Evolutionary conservation across 768 basidiomycete genomes (phyloP).

Genomic region (Phanerodontia chrysosporium): DNA sequence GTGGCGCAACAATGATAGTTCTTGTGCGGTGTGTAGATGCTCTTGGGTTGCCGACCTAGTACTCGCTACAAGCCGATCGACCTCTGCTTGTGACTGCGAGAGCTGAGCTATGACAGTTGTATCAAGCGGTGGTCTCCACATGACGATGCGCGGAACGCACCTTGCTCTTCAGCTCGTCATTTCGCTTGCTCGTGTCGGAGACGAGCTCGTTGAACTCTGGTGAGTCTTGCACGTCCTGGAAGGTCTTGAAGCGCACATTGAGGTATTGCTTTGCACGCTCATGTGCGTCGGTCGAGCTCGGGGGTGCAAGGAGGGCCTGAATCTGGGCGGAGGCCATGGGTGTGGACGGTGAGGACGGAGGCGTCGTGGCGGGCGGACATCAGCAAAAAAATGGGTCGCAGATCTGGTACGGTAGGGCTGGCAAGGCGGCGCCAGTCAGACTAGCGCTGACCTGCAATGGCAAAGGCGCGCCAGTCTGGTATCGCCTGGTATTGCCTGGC

Average conservation of each 20-base stretch:
- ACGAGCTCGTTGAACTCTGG: constrained; percentile 51
- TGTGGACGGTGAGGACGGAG: background rate
- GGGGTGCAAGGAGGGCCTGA: constrained; percentile 44
- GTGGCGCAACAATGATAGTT: constrained; percentile 73
- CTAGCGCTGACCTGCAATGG: too few relatives aligned
- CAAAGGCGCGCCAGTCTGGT: too few relatives aligned
- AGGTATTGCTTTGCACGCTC: constrained; percentile 34
- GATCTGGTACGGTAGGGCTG: too few relatives aligned
- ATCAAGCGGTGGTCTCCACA: constrained; percentile 27
- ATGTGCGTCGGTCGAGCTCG: constrained; percentile 34
- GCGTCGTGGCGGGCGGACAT: background rate
- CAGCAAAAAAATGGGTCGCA: too few relatives aligned
- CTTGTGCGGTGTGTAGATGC: constrained; percentile 62
- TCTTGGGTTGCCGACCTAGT: constrained; percentile 44
- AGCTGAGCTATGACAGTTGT: constrained; percentile 52
- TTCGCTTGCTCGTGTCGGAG: constrained; percentile 33
- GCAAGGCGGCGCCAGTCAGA: too few relatives aligned
- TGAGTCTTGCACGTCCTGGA: constrained; percentile 25
- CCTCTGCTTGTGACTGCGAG: constrained; percentile 42
- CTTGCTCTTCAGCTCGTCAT: constrained; percentile 22
- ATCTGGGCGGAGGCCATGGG: constrained; percentile 43
- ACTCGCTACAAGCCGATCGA: constrained; percentile 43
- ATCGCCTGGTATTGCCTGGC: too few relatives aligned
- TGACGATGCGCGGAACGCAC: constrained; percentile 23
- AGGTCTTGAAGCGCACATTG: constrained; percentile 42